Percentiles rank a stretch among this genome's conserved stretches.
Conservation (phyloP, 2,329 filamentous ascomycete species). For the Fusarium vanettenii region DNA sequence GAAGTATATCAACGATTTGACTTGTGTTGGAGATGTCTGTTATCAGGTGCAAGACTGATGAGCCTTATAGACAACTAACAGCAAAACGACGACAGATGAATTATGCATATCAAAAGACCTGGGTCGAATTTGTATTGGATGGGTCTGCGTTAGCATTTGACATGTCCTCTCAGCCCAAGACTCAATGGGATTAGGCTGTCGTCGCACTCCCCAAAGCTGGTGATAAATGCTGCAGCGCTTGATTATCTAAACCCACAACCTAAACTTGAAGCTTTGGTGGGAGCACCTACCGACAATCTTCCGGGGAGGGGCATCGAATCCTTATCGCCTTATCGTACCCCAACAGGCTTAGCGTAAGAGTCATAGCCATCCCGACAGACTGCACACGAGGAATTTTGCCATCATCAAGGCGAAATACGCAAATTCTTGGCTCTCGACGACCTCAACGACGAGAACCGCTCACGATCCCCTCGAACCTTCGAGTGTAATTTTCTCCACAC, state of each 20-base stretch:
- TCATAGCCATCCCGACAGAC: slow-evolving; percentile 49
- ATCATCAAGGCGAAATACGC: slow-evolving; percentile 50
- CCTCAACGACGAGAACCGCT: slow-evolving; percentile 34
- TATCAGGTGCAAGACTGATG: neutral
- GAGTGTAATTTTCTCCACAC: slow-evolving; percentile 37
- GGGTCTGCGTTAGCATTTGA: neutral
- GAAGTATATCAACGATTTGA: neutral
- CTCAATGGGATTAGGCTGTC: neutral
- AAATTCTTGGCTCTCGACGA: slow-evolving; percentile 36
- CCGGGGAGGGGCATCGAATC: slow-evolving; percentile 50
- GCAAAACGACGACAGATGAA: neutral
- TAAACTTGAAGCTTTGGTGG: neutral
- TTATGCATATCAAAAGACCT: neutral
- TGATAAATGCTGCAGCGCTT: neutral
- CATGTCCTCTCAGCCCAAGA: neutral
- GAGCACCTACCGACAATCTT: slow-evolving; percentile 40
- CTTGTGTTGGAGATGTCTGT: neutral
- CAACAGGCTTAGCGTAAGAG: slow-evolving; percentile 53
- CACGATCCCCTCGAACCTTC: slow-evolving; percentile 22
- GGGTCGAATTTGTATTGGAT: neutral
- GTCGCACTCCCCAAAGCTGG: neutral
- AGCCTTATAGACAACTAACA: neutral
- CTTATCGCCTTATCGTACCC: slow-evolving; percentile 55
- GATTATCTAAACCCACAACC: neutral
- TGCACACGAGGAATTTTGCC: slow-evolving; percentile 59